Percentiles rank a stretch among this genome's conserved stretches.
Evolutionary conservation across 257 asterid species (phyloP).

Genomic region (Nicotiana attenuata): DNA sequence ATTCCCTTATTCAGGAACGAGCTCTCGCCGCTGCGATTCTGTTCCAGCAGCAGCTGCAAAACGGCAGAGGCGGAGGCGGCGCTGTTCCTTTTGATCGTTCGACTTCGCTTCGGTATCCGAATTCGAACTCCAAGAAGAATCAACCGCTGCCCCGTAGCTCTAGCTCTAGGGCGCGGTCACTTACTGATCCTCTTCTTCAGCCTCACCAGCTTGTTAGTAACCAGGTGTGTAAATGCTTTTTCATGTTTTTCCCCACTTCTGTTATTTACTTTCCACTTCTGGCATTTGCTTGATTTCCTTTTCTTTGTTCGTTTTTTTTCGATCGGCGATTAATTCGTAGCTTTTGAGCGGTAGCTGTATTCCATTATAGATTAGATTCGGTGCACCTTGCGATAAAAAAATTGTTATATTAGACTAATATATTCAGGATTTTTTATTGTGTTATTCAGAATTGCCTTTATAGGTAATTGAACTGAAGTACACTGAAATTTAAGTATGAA

Average conservation of each 20-base stretch:
- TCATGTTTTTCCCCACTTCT: not conserved
- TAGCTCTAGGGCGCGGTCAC: constrained; percentile 84
- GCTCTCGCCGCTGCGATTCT: constrained; percentile 93
- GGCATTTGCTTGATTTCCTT: not conserved
- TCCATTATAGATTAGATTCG: not conserved
- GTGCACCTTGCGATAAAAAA: not conserved
- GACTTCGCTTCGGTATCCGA: constrained; percentile 69
- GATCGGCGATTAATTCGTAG: not conserved
- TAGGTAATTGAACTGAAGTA: not conserved
- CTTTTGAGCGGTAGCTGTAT: not conserved
- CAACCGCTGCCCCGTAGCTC: constrained; percentile 71
- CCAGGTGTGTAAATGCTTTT: constrained; percentile 38
- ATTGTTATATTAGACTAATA: not conserved
- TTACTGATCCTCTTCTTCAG: constrained; percentile 88
- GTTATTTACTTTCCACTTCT: not conserved
- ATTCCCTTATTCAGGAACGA: constrained; percentile 58
- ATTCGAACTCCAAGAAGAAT: constrained; percentile 48
- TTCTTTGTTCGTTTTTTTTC: not conserved
- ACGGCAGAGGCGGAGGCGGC: constrained; percentile 27
- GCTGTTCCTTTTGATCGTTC: constrained; percentile 74
- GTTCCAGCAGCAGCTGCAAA: constrained; percentile 81
- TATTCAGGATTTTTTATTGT: not conserved
- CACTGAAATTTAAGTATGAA: not conserved
- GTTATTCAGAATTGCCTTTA: not conserved
- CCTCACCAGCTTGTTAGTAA: constrained; percentile 84